phyloP scores from a whole-genome alignment of 2,329 filamentous ascomycete species.

The Diaporthe sp. region DNA sequence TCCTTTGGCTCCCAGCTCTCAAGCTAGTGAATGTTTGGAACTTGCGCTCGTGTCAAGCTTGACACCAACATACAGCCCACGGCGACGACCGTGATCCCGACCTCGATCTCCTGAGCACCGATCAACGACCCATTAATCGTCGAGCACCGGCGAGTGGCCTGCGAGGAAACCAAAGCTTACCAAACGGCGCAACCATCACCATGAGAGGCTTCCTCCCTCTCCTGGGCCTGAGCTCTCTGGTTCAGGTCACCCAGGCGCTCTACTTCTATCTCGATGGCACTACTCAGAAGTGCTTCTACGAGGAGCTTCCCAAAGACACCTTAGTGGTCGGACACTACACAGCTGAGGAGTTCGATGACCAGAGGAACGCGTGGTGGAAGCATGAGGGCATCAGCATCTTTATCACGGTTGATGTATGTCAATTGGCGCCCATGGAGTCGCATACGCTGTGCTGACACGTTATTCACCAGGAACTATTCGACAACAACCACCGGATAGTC shows the following conservation, averaged over 20 bases:
- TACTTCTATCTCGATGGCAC: constrained; percentile 96
- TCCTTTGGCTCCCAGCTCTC: constrained; percentile 14
- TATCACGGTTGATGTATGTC: constrained; percentile 85
- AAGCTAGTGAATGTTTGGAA: background rate
- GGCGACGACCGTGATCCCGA: background rate
- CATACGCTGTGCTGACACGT: background rate
- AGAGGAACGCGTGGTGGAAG: constrained; percentile 73
- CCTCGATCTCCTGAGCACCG: background rate
- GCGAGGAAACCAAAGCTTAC: background rate
- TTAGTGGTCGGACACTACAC: constrained; percentile 93
- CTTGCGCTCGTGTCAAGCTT: constrained; percentile 10
- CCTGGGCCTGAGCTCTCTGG: constrained; percentile 71
- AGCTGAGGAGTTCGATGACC: constrained; percentile 84
- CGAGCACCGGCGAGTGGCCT: background rate
- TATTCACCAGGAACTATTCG: constrained; percentile 80
- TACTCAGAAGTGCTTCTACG: constrained; percentile 94
- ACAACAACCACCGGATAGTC: constrained; percentile 97
- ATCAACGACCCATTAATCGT: background rate
- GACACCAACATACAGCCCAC: constrained; percentile 12
- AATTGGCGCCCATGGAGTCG: background rate
- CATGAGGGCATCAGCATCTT: constrained; percentile 84
- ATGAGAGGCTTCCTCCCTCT: constrained; percentile 74
- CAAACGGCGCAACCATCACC: constrained; percentile 35
- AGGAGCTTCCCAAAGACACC: constrained; percentile 97
- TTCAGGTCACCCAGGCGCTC: constrained; percentile 87